Conservation (phyloP, 495 filamentous ascomycete species). For the Annulohypoxylon maeteangense region DNA sequence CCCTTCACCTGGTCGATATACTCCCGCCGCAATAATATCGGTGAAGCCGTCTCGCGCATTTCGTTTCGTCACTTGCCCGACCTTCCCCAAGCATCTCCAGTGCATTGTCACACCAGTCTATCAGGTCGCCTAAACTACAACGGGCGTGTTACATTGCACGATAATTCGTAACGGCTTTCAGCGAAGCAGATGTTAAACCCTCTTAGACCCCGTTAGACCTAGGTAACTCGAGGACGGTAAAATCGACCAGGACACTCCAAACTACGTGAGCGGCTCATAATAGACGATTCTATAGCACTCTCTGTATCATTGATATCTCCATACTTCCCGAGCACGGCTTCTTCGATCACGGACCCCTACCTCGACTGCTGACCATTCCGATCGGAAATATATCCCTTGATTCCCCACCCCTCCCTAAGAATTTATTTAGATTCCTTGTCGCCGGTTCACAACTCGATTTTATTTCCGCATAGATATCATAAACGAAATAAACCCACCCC, state of each 20-base stretch:
- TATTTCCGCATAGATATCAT: constrained; percentile 17
- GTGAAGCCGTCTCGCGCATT: constrained; percentile 21
- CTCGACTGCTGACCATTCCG: background rate
- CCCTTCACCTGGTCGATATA: constrained; percentile 27
- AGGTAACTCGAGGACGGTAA: constrained; percentile 22
- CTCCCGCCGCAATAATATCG: constrained; percentile 27
- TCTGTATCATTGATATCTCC: constrained; percentile 1
- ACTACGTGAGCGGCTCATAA: constrained; percentile 14
- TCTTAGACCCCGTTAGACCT: background rate
- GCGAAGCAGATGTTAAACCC: constrained; percentile 27
- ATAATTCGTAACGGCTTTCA: constrained; percentile 20
- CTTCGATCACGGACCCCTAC: background rate
- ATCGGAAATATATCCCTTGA: constrained; percentile 12
- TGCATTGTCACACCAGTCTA: constrained; percentile 22
- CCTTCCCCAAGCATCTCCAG: constrained; percentile 3
- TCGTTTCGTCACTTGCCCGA: constrained; percentile 28
- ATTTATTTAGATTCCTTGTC: background rate
- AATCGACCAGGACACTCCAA: constrained; percentile 7
- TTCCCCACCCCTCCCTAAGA: constrained; percentile 1
- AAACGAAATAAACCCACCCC: background rate
- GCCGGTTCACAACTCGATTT: background rate
- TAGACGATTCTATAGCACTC: constrained; percentile 6
- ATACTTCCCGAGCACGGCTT: constrained; percentile 1
- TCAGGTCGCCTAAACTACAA: constrained; percentile 9
- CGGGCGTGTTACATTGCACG: constrained; percentile 35